Evolutionary conservation across 129 eudicot genomes (phyloP).

Genomic region (Flaveria ramosissima): DNA sequence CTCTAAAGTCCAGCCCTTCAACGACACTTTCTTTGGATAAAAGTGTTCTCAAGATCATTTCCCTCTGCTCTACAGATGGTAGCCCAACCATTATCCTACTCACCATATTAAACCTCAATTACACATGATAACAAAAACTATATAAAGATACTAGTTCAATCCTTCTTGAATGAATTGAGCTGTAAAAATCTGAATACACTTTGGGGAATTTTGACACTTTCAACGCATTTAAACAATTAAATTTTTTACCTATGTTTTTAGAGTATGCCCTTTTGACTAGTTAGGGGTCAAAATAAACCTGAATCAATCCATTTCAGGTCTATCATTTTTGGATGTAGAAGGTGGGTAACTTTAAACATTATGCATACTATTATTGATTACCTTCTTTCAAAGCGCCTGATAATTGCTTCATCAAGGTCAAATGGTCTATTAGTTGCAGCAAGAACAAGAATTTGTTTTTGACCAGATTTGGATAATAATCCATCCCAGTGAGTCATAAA

Average conservation of each 20-base stretch:
- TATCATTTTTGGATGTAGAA: neutral
- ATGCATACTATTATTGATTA: constrained; percentile 24
- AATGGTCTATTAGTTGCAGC: constrained; percentile 98
- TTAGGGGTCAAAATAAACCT: neutral
- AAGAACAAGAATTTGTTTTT: constrained; percentile 80
- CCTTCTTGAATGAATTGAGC: neutral
- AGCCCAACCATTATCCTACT: constrained; percentile 88
- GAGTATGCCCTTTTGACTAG: neutral
- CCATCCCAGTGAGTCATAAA: constrained; percentile 94
- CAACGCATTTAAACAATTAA: neutral
- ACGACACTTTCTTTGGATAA: constrained; percentile 72
- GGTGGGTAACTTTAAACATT: neutral
- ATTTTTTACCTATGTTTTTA: no score
- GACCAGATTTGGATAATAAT: constrained; percentile 64
- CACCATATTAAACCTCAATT: constrained; percentile 17
- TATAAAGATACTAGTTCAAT: neutral
- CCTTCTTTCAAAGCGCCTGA: constrained; percentile 98
- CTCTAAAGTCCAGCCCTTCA: constrained; percentile 58
- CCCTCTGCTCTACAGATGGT: constrained; percentile 82
- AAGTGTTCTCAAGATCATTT: constrained; percentile 72
- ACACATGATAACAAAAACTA: neutral
- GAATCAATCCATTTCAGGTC: neutral
- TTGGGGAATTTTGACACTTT: neutral
- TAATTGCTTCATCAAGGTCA: constrained; percentile 97
- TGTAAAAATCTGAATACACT: constrained; percentile 2